A percentile compares a stretch with the other conserved stretches of the same genome.
Evolutionary conservation across 2,329 filamentous ascomycete genomes (phyloP).

Genomic region (Tolypocladium ovalisporum): DNA sequence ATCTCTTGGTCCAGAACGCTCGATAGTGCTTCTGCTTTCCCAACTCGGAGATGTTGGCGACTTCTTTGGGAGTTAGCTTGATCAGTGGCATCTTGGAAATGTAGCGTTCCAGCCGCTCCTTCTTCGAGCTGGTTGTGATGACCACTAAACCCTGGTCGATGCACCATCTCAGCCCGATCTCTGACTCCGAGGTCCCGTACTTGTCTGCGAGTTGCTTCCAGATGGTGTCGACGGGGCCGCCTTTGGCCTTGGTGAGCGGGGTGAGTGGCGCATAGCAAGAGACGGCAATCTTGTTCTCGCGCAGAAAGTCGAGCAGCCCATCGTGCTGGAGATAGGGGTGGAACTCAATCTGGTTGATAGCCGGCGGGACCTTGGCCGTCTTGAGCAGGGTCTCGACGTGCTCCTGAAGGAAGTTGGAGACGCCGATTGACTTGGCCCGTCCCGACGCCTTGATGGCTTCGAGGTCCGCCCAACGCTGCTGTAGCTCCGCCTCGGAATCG

Average conservation of each 20-base stretch:
- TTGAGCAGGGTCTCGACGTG: conserved; percentile 45
- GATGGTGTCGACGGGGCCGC: conserved; percentile 40
- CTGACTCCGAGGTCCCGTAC: conserved; percentile 44
- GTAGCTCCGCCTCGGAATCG: conserved; percentile 39
- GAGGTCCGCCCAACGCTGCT: conserved; percentile 46
- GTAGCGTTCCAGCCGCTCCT: conserved; percentile 46
- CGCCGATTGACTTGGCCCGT: conserved; percentile 59
- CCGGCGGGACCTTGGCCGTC: conserved; percentile 51
- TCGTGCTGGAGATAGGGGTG: conserved; percentile 65
- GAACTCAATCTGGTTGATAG: conserved; percentile 72
- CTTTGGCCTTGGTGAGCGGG: conserved; percentile 32
- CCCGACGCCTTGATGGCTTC: conserved; percentile 58
- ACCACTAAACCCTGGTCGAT: conserved; percentile 48
- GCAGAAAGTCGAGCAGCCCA: conserved; percentile 45
- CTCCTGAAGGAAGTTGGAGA: conserved; percentile 59
- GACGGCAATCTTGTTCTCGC: conserved; percentile 44
- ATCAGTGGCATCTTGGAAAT: conserved; percentile 39
- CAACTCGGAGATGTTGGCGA: conserved; percentile 41
- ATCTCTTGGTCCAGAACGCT: conserved; percentile 45
- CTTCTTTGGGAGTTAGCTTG: conserved; percentile 48
- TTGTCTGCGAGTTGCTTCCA: conserved; percentile 43
- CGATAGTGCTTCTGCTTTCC: conserved; percentile 52
- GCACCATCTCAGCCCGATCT: conserved; percentile 48
- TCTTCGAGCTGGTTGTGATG: conserved; percentile 49
- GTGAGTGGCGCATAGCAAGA: conserved; percentile 46